phyloP scores from a whole-genome alignment of 177 flowering plant genomes.

The Vitis hybrid region DNA sequence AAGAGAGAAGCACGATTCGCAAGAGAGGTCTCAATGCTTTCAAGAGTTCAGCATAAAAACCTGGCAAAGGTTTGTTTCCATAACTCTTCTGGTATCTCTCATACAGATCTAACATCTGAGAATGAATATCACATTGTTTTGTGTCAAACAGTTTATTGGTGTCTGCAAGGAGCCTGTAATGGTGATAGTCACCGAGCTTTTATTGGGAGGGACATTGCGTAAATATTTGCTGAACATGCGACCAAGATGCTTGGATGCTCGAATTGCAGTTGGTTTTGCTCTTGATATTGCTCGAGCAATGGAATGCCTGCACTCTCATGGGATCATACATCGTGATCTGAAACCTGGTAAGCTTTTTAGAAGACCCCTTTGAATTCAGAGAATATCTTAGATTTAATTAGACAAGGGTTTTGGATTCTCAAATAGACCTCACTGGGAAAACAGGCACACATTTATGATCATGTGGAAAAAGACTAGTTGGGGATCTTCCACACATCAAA shows the following conservation, averaged over 20 bases:
- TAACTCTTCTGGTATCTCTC: too few relatives aligned
- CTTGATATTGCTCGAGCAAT: constrained; percentile 82
- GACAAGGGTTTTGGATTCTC: too few relatives aligned
- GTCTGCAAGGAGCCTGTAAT: constrained; percentile 72
- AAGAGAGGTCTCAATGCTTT: constrained; percentile 57
- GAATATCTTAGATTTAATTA: too few relatives aligned
- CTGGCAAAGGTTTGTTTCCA: constrained; percentile 47
- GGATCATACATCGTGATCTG: constrained; percentile 86
- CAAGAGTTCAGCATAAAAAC: constrained; percentile 62
- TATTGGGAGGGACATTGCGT: constrained; percentile 69
- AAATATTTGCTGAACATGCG: constrained; percentile 65
- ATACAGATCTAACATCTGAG: background rate
- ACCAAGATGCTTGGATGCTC: constrained; percentile 63
- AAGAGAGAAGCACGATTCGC: constrained; percentile 48
- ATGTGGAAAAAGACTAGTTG: too few relatives aligned
- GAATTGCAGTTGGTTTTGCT: constrained; percentile 65
- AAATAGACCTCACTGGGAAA: too few relatives aligned
- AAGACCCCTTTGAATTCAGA: too few relatives aligned
- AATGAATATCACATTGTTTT: constrained; percentile 1
- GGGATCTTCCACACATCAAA: too few relatives aligned
- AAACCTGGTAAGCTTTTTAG: constrained; percentile 56
- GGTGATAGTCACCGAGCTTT: constrained; percentile 86
- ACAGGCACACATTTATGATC: too few relatives aligned
- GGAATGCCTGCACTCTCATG: constrained; percentile 86
- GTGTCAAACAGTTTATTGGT: constrained; percentile 67